phyloP scores from a whole-genome alignment of 768 basidiomycete species.

The Dictyophora rubrovolvata region DNA sequence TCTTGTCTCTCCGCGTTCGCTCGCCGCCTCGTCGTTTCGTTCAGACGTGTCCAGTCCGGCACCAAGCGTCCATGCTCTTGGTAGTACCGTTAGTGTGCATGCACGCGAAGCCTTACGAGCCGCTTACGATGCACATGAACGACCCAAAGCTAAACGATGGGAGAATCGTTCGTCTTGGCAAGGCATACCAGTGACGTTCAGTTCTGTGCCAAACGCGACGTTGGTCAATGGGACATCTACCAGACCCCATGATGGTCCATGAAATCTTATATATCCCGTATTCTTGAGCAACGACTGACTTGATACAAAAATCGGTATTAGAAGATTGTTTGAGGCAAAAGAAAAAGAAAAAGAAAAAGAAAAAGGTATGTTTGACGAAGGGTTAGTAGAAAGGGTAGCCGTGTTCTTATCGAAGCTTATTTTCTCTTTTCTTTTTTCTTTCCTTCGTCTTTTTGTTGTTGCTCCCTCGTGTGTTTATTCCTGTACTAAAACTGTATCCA shows the following conservation, averaged over 20 bases:
- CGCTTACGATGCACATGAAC: not conserved
- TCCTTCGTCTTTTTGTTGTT: not conserved
- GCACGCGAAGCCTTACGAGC: not conserved
- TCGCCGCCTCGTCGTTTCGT: not conserved
- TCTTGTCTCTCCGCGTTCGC: constrained; percentile 2
- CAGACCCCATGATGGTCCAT: not conserved
- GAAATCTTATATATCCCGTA: not conserved
- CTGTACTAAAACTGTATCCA: not conserved
- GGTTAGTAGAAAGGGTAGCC: no score
- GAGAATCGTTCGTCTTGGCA: not conserved
- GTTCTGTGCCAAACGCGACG: not conserved
- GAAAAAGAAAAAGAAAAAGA: no score
- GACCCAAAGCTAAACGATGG: not conserved
- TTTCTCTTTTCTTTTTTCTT: not conserved
- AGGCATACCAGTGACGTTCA: not conserved
- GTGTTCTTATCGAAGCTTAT: not conserved
- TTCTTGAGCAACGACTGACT: not conserved
- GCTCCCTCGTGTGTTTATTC: not conserved
- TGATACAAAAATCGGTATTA: not conserved
- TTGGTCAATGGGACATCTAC: not conserved
- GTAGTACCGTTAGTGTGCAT: not conserved
- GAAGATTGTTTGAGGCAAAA: no score
- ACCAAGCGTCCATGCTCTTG: not conserved
- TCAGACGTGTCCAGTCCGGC: not conserved
- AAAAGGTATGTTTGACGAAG: no score